Base-by-base conservation (phyloP, 2,329 filamentous ascomycete species). In the Trichoderma semiorbis region DNA sequence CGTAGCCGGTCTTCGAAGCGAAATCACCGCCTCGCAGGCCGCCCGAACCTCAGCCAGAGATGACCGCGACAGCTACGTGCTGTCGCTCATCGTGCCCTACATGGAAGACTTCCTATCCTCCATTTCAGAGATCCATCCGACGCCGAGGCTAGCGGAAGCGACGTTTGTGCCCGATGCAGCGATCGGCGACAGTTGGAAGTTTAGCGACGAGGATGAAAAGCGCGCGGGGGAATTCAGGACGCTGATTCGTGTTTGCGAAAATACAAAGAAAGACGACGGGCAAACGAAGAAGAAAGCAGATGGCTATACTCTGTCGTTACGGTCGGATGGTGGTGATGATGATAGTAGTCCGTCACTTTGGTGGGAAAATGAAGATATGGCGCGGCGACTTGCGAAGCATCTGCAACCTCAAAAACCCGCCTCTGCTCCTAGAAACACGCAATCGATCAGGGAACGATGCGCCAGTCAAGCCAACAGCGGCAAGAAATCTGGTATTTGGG, bases 361-460 rank as follows among this genome's bases (percentile, higher is more conserved):
- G 85, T 88, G 84, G 82, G 74, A 73, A 1, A 84, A 88, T 61
- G 84, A 84, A 70, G 77, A 76, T 2, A 81, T 85, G 81, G 85
- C 86, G 0, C 74, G 72, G 8, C 82, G 86, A 0, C 76, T 88
- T 12, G 85, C 85, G 12, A 78, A 74, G 5, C 81, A 83, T 66
- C 76, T 88, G 3, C 81, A 83, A 72, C 84, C 85, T 0, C 74
- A 79, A 12, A 73, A 34, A 50, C 74, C 24, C 73, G 73, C 70
- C 8, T 0, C 39, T 43, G 34, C 63, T 2, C 39, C 78, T 3
- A 76, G 80, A 39, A 75, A 78, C 7, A 78, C 82, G 11, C 79
- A 79, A 75, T 74, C n/a, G 1, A 76, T 77, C 1, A 47, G 24
- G 6, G 77, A 80, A 0, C 79, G 80, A 53, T 24, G 11, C 3